These are phyloP conservation scores for Trichoderma sp. DNA, from an alignment of 2,329 filamentous ascomycete genomes.

Conservation along the genomic window DNA sequence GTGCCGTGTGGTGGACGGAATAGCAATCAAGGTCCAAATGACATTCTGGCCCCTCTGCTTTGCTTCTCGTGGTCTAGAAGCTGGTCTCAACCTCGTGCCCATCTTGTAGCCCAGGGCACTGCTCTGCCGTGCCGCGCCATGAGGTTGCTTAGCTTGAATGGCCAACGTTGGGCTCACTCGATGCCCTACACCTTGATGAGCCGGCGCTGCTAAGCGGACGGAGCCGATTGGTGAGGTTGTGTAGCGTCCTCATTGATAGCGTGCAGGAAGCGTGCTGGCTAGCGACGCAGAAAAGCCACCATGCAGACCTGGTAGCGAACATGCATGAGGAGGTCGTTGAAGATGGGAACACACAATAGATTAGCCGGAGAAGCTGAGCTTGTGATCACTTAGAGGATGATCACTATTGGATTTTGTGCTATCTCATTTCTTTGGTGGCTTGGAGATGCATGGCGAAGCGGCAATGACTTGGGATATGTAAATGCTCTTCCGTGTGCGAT, in stretches of 20 bases:
- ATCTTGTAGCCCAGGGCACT: not conserved
- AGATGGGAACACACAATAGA: not conserved
- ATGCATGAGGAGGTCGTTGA: not conserved
- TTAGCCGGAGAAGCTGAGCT: not conserved
- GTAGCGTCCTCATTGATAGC: not conserved
- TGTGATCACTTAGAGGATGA: not conserved
- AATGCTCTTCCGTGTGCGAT: not conserved
- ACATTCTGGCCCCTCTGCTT: not conserved
- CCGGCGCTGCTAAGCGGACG: slow-evolving; percentile 4
- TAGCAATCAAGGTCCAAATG: not conserved
- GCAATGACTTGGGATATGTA: not conserved
- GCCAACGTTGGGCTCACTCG: not conserved
- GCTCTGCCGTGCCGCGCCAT: not conserved
- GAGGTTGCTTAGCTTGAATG: not conserved
- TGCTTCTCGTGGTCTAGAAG: slow-evolving; percentile 1
- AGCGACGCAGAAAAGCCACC: not conserved
- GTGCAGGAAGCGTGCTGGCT: slow-evolving; percentile 1
- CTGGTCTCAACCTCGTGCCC: not conserved
- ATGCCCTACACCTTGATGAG: not conserved
- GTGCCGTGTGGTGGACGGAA: not conserved
- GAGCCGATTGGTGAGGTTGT: slow-evolving; percentile 4
- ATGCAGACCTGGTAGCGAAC: not conserved
- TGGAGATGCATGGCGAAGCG: not conserved
- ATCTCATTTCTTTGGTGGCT: not conserved
- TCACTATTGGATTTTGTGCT: not conserved